phyloP scores from a whole-genome alignment of 371 early-diverging fungal species.

The Entomophthora muscae region DNA sequence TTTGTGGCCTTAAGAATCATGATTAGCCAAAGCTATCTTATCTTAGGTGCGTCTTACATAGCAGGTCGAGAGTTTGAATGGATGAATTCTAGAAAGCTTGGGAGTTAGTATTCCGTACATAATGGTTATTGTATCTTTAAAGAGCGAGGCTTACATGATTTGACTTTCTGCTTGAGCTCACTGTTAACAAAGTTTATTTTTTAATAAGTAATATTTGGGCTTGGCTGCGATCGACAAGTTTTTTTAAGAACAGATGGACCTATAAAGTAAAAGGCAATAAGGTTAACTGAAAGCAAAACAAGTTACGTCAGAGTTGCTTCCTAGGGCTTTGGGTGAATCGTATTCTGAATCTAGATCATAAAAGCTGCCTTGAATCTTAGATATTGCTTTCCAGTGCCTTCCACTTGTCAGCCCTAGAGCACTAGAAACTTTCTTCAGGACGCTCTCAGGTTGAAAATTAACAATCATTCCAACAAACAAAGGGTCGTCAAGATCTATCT shows the following conservation, averaged over 20 bases:
- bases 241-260: background rate
- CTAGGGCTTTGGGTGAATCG: background rate
- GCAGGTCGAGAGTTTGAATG: no score
- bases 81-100: no score
- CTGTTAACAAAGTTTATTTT: no score
- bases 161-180: no score
- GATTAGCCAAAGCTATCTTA: no score
- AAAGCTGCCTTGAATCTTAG: background rate
- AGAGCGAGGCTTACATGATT: no score
- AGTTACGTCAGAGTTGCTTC: background rate
- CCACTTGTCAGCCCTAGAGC: background rate
- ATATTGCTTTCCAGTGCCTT: background rate
- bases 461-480: background rate
- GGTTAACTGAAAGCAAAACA: background rate
- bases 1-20: no score
- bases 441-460: background rate
- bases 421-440: background rate
- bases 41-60: no score
- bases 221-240: background rate
- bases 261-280: background rate
- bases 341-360: background rate
- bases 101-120: no score
- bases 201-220: background rate
- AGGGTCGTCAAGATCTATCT: background rate
- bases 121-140: no score